phyloP scores from a whole-genome alignment of 495 filamentous ascomycete genomes.

The Penicillium herquei region DNA sequence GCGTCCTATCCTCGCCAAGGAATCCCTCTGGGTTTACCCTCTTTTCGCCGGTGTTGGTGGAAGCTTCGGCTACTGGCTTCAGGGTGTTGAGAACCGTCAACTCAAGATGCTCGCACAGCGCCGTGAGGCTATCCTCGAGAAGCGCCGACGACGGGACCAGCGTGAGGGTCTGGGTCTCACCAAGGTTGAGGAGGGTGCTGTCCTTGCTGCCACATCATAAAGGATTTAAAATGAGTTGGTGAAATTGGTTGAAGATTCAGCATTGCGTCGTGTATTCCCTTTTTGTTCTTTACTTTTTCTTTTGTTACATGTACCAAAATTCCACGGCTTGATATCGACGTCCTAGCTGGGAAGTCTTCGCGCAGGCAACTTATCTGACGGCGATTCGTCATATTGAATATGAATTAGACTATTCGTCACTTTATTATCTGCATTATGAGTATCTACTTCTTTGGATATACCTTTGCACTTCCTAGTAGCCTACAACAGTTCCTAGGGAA shows the following conservation, averaged over 20 bases:
- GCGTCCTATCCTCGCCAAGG: constrained; percentile 82
- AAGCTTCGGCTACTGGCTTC: constrained; percentile 94
- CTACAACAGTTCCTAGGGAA: too few relatives aligned
- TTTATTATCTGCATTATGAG: background rate
- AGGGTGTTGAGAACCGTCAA: constrained; percentile 80
- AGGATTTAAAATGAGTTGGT: constrained; percentile 12
- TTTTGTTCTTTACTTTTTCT: constrained; percentile 21
- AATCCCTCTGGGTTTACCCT: constrained; percentile 86
- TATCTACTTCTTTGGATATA: background rate
- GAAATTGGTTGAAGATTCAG: constrained; percentile 19
- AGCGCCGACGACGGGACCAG: constrained; percentile 73
- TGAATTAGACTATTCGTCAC: constrained; percentile 16
- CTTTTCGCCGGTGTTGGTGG: constrained; percentile 80
- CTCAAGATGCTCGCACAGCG: constrained; percentile 70
- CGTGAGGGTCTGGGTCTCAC: constrained; percentile 41
- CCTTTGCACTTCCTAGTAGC: too few relatives aligned
- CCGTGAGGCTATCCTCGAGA: constrained; percentile 77
- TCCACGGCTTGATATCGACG: constrained; percentile 34
- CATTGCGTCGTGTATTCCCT: constrained; percentile 24
- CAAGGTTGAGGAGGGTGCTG: constrained; percentile 36
- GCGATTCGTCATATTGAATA: constrained; percentile 19
- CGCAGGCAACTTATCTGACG: constrained; percentile 16
- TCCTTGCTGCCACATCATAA: constrained; percentile 43
- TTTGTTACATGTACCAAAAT: constrained; percentile 36
- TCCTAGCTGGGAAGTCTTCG: constrained; percentile 17